phyloP scores from a whole-genome alignment of 2,329 filamentous ascomycete species.

The Septoria linicola region DNA sequence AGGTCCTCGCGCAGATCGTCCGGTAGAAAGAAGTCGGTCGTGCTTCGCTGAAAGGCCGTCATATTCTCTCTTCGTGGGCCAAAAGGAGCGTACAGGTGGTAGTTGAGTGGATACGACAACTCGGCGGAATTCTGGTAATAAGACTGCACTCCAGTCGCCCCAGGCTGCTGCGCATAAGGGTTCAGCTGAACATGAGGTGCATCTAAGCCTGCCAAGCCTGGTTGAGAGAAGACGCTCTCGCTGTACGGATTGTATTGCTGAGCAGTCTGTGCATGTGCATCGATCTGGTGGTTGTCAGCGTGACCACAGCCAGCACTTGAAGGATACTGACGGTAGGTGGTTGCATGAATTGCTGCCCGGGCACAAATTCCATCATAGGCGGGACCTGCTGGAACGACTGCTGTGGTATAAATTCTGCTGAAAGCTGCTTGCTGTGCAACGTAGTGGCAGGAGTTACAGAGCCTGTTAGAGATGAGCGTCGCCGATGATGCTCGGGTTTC shows the following conservation, averaged over 20 bases:
- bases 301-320: background rate
- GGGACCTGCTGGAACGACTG: slow-evolving; percentile 43
- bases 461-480: slow-evolving; percentile 31
- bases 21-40: slow-evolving; percentile 88
- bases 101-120: slow-evolving; percentile 67
- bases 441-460: slow-evolving; percentile 42
- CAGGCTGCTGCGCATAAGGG: slow-evolving; percentile 75
- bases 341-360: slow-evolving; percentile 53
- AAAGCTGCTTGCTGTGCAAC: slow-evolving; percentile 48
- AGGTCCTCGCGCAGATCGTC: slow-evolving; percentile 84
- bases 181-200: slow-evolving; percentile 47
- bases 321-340: slow-evolving; percentile 42
- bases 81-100: slow-evolving; percentile 88
- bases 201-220: slow-evolving; percentile 32
- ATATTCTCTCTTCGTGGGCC: slow-evolving; percentile 80
- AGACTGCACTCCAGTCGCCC: slow-evolving; percentile 58
- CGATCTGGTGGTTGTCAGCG: slow-evolving; percentile 18
- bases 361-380: slow-evolving; percentile 49
- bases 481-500: slow-evolving; percentile 11
- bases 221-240: slow-evolving; percentile 45
- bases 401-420: slow-evolving; percentile 43
- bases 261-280: slow-evolving; percentile 33
- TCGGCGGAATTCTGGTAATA: slow-evolving; percentile 64
- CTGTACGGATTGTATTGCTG: slow-evolving; percentile 39
- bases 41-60: slow-evolving; percentile 77